Conservation (phyloP, 305 asterid genomes). For the Coffea humblotiana region DNA sequence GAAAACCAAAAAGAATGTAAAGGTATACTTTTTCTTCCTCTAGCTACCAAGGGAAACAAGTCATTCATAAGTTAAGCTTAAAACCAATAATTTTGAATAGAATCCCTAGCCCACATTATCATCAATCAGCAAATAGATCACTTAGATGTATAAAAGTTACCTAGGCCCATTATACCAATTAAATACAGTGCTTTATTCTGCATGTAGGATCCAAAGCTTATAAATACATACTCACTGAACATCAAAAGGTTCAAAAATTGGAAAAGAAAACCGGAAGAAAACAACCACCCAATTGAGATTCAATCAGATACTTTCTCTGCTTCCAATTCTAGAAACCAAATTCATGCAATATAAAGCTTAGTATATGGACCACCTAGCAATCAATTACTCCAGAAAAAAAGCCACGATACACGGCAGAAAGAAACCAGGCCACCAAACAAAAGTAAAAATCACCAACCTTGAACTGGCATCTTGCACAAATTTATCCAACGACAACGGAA, state of each 20-base stretch:
- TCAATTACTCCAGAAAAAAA: background rate
- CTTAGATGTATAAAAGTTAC: too few relatives aligned
- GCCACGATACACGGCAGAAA: background rate
- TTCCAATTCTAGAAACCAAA: background rate
- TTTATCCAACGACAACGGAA: background rate
- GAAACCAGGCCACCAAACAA: too few relatives aligned
- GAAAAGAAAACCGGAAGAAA: background rate
- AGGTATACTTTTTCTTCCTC: background rate
- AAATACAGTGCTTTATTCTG: background rate
- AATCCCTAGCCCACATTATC: background rate
- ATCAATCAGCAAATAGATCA: background rate
- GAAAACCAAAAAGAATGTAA: background rate
- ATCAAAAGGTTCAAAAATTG: background rate
- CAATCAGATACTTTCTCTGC: background rate
- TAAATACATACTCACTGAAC: background rate
- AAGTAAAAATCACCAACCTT: too few relatives aligned
- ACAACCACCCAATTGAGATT: background rate
- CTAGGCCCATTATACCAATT: background rate
- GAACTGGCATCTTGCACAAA: background rate
- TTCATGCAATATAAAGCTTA: background rate
- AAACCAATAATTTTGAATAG: background rate
- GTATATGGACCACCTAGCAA: background rate
- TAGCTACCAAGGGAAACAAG: background rate
- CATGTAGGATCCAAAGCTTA: background rate
- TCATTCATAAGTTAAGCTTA: background rate